phyloP scores from a whole-genome alignment of 345 rosid genomes.

The Citrus trifoliata region DNA sequence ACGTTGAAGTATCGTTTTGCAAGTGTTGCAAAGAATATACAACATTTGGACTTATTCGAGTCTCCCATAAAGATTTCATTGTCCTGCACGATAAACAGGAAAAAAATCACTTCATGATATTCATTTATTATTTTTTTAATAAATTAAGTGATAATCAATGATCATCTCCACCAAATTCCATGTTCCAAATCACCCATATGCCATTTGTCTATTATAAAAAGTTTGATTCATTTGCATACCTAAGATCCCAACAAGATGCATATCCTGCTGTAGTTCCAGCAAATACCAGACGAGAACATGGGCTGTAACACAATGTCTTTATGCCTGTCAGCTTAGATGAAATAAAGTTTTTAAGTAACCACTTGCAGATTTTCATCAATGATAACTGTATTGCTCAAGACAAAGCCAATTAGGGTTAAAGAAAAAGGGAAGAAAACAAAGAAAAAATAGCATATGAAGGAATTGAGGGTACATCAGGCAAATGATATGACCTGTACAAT shows the following conservation, averaged over 20 bases:
- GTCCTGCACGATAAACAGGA: slow-evolving; percentile 39
- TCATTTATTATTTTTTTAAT: background rate
- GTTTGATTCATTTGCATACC: slow-evolving; percentile 37
- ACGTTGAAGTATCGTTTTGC: slow-evolving; percentile 43
- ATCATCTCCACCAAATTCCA: background rate
- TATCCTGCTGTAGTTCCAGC: slow-evolving; percentile 78
- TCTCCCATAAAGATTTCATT: slow-evolving; percentile 72
- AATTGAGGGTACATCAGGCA: slow-evolving; percentile 1
- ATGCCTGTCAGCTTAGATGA: slow-evolving; percentile 50
- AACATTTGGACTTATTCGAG: slow-evolving; percentile 71
- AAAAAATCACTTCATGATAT: background rate
- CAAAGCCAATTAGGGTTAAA: background rate
- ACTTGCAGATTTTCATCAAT: background rate
- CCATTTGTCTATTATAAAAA: background rate
- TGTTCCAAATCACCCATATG: background rate
- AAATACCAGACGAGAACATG: slow-evolving; percentile 52
- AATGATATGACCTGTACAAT: slow-evolving; percentile 50
- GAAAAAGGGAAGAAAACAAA: background rate
- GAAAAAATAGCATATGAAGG: background rate
- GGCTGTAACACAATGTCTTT: slow-evolving; percentile 63
- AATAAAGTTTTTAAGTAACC: slow-evolving; percentile 2
- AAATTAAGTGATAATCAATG: background rate
- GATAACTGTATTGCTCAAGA: background rate
- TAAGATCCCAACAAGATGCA: slow-evolving; percentile 79
- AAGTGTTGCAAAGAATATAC: slow-evolving; percentile 67